phyloP scores from a whole-genome alignment of 306 rosid species.

The Pyrus communis region DNA sequence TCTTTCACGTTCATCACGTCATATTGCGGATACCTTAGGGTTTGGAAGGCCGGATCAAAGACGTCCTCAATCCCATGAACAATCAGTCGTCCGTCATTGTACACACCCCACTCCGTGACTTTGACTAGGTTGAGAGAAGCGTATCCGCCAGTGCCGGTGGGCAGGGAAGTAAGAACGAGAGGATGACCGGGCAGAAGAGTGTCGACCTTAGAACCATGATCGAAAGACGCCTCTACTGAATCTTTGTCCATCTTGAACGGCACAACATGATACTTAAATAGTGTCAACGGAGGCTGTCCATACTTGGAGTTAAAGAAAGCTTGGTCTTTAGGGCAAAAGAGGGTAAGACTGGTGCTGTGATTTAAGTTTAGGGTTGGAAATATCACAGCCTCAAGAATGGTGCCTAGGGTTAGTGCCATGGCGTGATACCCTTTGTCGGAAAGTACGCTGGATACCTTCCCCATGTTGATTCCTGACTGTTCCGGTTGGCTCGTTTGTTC shows the following conservation, averaged over 20 bases:
- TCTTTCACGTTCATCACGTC: neutral
- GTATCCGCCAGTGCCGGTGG: neutral
- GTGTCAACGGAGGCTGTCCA: neutral
- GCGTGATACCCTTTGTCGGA: neutral
- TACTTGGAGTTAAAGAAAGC: neutral
- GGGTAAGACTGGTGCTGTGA: neutral
- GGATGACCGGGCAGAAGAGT: constrained; percentile 3
- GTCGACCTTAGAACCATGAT: constrained; percentile 1
- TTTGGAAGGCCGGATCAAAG: neutral
- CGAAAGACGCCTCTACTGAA: neutral
- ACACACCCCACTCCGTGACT: neutral
- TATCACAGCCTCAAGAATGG: neutral
- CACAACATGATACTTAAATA: neutral
- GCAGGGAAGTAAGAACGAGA: neutral
- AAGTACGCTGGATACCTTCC: neutral
- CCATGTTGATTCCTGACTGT: too few relatives aligned
- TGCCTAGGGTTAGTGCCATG: neutral
- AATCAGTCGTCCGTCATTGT: neutral
- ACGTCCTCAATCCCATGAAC: neutral
- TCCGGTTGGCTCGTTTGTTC: neutral
- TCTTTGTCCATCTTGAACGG: neutral
- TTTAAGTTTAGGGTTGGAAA: neutral
- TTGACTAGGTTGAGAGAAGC: neutral
- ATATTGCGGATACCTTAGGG: neutral
- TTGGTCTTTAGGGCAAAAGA: neutral